Evolutionary conservation across 148 eudicot species (phyloP), one percentile per base, ranked within the genome.

Genomic region (Persicaria maculosa): DNA sequence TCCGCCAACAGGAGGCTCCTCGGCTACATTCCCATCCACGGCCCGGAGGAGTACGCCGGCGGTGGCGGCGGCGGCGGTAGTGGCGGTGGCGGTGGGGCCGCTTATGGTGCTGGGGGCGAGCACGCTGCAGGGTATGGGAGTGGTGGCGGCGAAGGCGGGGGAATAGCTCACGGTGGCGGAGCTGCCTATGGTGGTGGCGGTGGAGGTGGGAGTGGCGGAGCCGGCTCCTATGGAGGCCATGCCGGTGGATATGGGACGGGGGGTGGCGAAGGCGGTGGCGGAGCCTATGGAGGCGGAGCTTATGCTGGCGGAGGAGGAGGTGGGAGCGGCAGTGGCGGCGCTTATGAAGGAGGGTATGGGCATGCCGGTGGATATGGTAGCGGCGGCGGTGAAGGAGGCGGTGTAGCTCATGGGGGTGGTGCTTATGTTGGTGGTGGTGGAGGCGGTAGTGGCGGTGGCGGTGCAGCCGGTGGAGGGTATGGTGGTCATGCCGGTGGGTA

Each of bases 291-390:
- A 2, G 54, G 73, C 52, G 80, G 80, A 1, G 73, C 22, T n/a
- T 70, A 70, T 40, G 77, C 73, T 11, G 86, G 83, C 0, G 83
- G 86, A 9, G 81, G 83, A n/a, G 82, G 83, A 15, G 83, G 84
- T 9, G 86, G 88, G 6, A 74, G 76, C 20, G 79, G 83, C 17
- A 83, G 85, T 0, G 81, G 86, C 0, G 78, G 82, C 20, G 82
- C 80, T 5, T 76, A 71, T 57, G 84, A 62, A 1, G 79, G 76
- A 4, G 76, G 74, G 4, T 79, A 79, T 25, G 83, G 55, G 4
- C 79, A 65, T 8, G 84, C 50, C 0, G 77, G 72, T 40, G 85
- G 83, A 4, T 47, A 74, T 70, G 86, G 86, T 7, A 48, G 75
- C 53, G 86, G 79, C 40, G 79, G 74, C 3, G 81, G 81, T 9